Conservation (phyloP, 73 alveolate species). For the Paramecium sonneborni region DNA sequence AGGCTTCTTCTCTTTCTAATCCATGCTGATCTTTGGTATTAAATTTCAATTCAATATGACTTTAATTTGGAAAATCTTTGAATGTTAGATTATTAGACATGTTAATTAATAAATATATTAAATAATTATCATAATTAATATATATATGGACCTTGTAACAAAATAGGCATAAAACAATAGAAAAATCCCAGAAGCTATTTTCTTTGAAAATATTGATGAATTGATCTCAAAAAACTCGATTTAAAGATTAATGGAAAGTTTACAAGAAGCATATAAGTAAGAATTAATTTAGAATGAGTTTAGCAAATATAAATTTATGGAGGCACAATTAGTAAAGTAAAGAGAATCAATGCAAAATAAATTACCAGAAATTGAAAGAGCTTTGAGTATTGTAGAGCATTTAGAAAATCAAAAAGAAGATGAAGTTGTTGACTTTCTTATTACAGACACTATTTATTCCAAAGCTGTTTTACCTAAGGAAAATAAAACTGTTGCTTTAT, state of each 20-base stretch:
- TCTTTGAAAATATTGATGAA: constrained; percentile 90
- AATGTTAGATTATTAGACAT: constrained; percentile 1
- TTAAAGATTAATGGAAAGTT: constrained; percentile 70
- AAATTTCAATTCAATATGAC: constrained; percentile 54
- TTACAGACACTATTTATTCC: constrained; percentile 91
- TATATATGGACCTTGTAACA: constrained; percentile 64
- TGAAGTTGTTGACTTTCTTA: constrained; percentile 82
- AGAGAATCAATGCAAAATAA: constrained; percentile 84
- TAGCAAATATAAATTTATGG: constrained; percentile 92
- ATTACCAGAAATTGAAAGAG: constrained; percentile 94
- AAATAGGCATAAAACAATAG: constrained; percentile 84
- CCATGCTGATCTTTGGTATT: not conserved
- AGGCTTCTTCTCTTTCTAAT: constrained; percentile 53
- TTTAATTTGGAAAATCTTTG: constrained; percentile 55
- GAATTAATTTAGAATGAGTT: constrained; percentile 66
- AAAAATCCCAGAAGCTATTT: constrained; percentile 86
- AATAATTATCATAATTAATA: constrained; percentile 42
- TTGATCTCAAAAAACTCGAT: constrained; percentile 82
- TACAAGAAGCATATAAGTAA: constrained; percentile 65
- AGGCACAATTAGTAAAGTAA: constrained; percentile 83
- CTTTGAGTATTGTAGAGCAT: constrained; percentile 81
- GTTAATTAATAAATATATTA: not conserved
- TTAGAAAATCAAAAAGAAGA: constrained; percentile 71
- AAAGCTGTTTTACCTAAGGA: constrained; percentile 87
- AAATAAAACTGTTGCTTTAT: constrained; percentile 83